These are phyloP conservation scores for Astrocystis sublimbata DNA, from an alignment of 495 filamentous ascomycete genomes.

Conservation along the genomic window DNA sequence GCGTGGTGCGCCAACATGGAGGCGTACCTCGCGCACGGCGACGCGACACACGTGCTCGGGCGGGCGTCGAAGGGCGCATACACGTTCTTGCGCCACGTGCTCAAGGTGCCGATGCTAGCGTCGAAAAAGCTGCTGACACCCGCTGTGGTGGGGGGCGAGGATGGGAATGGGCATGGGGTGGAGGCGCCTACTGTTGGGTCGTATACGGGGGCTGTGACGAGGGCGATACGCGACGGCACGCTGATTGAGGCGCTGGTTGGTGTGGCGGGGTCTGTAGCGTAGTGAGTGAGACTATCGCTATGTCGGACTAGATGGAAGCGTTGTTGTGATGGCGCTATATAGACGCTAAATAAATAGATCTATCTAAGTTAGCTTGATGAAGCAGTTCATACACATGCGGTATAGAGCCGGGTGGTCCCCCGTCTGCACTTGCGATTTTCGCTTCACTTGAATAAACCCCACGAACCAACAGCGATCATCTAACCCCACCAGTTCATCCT, in stretches of 20 bases:
- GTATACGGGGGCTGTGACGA: conserved; percentile 6
- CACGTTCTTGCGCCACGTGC: conserved; percentile 8
- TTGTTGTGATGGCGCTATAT: too few relatives aligned
- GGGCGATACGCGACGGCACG: conserved; percentile 14
- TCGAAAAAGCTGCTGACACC: neutral
- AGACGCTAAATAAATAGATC: too few relatives aligned
- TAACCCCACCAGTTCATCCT: too few relatives aligned
- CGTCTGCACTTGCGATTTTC: too few relatives aligned
- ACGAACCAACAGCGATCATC: too few relatives aligned
- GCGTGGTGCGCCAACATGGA: conserved; percentile 14
- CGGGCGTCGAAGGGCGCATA: conserved; percentile 13
- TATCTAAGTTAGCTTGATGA: too few relatives aligned
- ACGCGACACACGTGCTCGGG: conserved; percentile 12
- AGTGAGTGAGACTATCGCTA: too few relatives aligned
- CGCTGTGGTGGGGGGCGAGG: neutral
- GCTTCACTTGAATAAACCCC: too few relatives aligned
- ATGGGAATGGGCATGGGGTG: neutral
- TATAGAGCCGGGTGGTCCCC: too few relatives aligned
- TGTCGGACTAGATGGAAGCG: too few relatives aligned
- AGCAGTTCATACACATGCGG: too few relatives aligned
- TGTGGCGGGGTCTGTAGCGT: too few relatives aligned
- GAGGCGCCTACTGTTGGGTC: conserved; percentile 17
- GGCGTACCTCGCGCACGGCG: conserved; percentile 13
- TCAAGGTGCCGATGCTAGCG: conserved; percentile 8
- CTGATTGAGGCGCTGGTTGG: neutral